These are phyloP conservation scores for Epipyxis sp. DNA, from an alignment of 108 stramenopile species.

Conservation along the genomic window DNA sequence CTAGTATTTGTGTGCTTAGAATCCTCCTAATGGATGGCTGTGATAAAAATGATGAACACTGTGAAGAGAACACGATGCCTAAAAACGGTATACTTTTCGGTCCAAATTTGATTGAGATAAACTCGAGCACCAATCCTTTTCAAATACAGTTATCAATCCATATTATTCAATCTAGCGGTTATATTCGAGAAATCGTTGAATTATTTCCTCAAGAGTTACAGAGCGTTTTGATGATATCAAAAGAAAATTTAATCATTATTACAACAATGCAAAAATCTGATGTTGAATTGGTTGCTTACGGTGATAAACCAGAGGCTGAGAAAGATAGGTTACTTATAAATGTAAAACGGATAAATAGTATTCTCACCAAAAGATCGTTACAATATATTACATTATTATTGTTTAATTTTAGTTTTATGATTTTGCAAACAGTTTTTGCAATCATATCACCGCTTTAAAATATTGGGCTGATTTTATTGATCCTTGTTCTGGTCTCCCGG, in stretches of 20 bases:
- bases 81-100: too few relatives aligned
- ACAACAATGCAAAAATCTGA: constrained; percentile 32
- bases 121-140: too few relatives aligned
- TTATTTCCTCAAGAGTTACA: not conserved
- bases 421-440: not conserved
- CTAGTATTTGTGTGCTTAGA: too few relatives aligned
- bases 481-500: constrained; percentile 92
- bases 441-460: not conserved
- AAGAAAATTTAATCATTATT: not conserved
- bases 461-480: constrained; percentile 83
- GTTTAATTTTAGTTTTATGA: not conserved
- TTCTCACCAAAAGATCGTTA: not conserved
- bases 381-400: not conserved
- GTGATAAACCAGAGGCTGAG: not conserved
- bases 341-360: not conserved
- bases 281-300: constrained; percentile 6
- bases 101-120: too few relatives aligned
- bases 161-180: not conserved
- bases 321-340: constrained; percentile 1
- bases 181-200: not conserved
- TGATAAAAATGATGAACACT: too few relatives aligned
- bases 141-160: not conserved
- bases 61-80: too few relatives aligned
- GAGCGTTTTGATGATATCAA: too few relatives aligned
- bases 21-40: too few relatives aligned